phyloP scores from a whole-genome alignment of 1,284 basidiomycete genomes.

The Pseudozyma sp. region DNA sequence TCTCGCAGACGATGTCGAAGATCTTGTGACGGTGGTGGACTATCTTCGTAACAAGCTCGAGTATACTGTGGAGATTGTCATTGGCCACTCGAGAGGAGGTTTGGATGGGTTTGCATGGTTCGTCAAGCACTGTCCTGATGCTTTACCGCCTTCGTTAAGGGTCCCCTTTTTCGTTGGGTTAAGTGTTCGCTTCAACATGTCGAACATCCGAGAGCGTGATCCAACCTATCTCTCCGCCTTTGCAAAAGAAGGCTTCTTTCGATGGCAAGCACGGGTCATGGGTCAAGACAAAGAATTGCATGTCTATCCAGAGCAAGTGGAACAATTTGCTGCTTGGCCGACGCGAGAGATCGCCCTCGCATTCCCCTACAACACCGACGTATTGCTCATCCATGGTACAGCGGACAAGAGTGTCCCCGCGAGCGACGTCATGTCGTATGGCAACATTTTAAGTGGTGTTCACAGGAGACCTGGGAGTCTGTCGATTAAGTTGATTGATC shows the following conservation, averaged over 20 bases:
- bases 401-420: conserved; percentile 55
- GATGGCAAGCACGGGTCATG: conserved; percentile 54
- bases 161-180: conserved; percentile 73
- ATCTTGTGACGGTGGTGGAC: conserved; percentile 35
- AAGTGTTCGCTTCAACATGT: conserved; percentile 53
- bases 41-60: conserved; percentile 36
- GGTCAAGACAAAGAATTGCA: conserved; percentile 47
- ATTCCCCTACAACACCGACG: conserved; percentile 54
- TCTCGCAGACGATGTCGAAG: conserved; percentile 46
- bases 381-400: conserved; percentile 54
- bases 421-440: conserved; percentile 42
- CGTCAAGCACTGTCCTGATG: conserved; percentile 40
- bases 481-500: conserved; percentile 48
- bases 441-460: conserved; percentile 41
- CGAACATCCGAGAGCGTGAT: conserved; percentile 53
- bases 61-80: conserved; percentile 35
- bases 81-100: conserved; percentile 41
- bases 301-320: conserved; percentile 50
- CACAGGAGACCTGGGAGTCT: conserved; percentile 38
- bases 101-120: conserved; percentile 46
- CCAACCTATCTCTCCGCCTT: conserved; percentile 42
- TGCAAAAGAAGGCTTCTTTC: conserved; percentile 49
- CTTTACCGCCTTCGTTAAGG: conserved; percentile 15
- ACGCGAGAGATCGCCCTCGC: conserved; percentile 36
- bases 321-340: conserved; percentile 50